These are phyloP conservation scores for Sporisorium sorghi DNA, from an alignment of 1,284 basidiomycete species.

Conservation along the genomic window DNA sequence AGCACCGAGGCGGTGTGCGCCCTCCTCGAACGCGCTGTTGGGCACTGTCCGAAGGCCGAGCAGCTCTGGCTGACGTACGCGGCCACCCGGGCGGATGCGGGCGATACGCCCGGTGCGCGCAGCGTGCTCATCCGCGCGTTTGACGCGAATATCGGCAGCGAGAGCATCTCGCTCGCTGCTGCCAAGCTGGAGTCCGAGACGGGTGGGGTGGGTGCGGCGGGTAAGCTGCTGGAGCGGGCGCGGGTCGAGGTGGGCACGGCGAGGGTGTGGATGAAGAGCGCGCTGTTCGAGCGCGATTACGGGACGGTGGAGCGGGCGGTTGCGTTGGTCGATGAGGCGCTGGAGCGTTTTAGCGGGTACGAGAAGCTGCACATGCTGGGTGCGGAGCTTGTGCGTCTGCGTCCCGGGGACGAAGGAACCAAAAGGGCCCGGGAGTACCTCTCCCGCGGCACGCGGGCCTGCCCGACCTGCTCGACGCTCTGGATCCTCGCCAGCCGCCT, in stretches of 20 bases:
- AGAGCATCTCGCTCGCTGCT: conserved; percentile 95
- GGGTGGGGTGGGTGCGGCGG: conserved; percentile 84
- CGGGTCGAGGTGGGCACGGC: conserved; percentile 89
- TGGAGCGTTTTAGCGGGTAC: conserved; percentile 84
- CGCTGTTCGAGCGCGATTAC: conserved; percentile 91
- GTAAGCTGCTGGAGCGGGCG: conserved; percentile 86
- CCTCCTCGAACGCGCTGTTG: conserved; percentile 83
- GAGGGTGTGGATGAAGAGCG: conserved; percentile 97
- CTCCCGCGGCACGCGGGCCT: conserved; percentile 81
- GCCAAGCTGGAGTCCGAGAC: conserved; percentile 96
- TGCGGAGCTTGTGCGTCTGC: conserved; percentile 79
- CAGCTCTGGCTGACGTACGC: conserved; percentile 97
- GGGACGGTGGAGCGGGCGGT: conserved; percentile 81
- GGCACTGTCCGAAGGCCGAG: conserved; percentile 91
- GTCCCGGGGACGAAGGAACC: conserved; percentile 8
- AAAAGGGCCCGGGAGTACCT: conserved; percentile 52
- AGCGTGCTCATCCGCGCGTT: conserved; percentile 89
- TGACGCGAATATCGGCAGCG: conserved; percentile 93
- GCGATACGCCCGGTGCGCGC: conserved; percentile 85
- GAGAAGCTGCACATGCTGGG: conserved; percentile 96
- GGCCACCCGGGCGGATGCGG: conserved; percentile 88
- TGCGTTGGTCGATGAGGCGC: conserved; percentile 78
- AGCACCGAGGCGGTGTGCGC: conserved; percentile 83
- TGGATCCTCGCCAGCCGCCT: conserved; percentile 89
- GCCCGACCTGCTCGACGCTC: conserved; percentile 82